These are phyloP conservation scores for Moniliophthora roreri DNA, from an alignment of 1,284 basidiomycete species.

Conservation along the genomic window DNA sequence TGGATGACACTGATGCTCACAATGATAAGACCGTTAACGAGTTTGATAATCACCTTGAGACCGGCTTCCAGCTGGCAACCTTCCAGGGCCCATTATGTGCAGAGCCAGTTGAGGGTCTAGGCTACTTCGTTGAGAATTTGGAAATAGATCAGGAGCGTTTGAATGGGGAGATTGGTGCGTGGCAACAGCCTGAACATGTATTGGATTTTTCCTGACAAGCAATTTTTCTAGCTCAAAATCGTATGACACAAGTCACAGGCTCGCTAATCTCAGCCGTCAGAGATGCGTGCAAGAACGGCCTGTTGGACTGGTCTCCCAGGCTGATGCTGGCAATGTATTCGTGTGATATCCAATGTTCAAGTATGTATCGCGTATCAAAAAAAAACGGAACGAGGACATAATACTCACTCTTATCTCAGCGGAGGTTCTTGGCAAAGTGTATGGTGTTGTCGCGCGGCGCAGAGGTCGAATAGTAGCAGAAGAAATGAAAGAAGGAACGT, in stretches of 20 bases:
- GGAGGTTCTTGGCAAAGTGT: slow-evolving; percentile 97
- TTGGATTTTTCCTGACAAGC: slow-evolving; percentile 9
- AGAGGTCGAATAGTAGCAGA: slow-evolving; percentile 92
- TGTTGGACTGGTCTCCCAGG: slow-evolving; percentile 97
- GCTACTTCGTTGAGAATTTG: slow-evolving; percentile 84
- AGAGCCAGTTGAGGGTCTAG: slow-evolving; percentile 94
- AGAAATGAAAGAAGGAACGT: slow-evolving; percentile 98
- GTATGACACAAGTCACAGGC: slow-evolving; percentile 78
- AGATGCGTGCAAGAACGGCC: slow-evolving; percentile 85
- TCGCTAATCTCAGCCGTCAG: slow-evolving; percentile 87
- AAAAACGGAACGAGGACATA: slow-evolving; percentile 1
- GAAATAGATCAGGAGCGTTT: slow-evolving; percentile 62
- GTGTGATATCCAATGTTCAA: slow-evolving; percentile 98
- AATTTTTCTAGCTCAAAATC: slow-evolving; percentile 53
- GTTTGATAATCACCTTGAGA: slow-evolving; percentile 85
- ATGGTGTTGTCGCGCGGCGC: slow-evolving; percentile 90
- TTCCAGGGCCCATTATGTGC: slow-evolving; percentile 94
- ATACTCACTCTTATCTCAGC: slow-evolving; percentile 46
- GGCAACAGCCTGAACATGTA: slow-evolving; percentile 15
- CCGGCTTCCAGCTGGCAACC: slow-evolving; percentile 93
- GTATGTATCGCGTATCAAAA: slow-evolving; percentile 47
- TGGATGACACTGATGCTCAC: slow-evolving; percentile 30
- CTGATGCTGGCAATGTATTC: slow-evolving; percentile 98
- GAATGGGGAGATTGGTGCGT: slow-evolving; percentile 64
- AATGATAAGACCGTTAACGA: slow-evolving; percentile 43